Base-by-base conservation (phyloP, 2,329 filamentous ascomycete species). In the Epichloe sylvatica region DNA sequence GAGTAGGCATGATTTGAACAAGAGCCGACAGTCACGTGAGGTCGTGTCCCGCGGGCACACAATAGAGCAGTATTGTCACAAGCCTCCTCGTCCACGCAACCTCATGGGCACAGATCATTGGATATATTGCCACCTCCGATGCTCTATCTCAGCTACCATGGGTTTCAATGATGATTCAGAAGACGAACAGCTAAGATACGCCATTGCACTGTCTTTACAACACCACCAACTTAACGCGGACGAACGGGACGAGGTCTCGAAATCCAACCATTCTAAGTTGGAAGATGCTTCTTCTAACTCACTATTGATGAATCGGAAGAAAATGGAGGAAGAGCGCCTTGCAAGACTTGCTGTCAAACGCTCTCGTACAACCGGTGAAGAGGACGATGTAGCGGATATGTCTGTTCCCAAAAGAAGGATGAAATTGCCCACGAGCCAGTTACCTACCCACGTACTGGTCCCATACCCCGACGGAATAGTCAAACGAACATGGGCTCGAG, bases 251-350 rank as follows among this genome's bases (percentile, higher is more conserved):
- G 35, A 6, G 23, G 17, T 9, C 11, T 13, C 23, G 23, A 30
- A 25, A 6, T 8, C 17, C 21, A 37, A 33, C 5, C 30, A 17
- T 15, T 13, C 39, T 11, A 36, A n/a, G 7, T 21, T 13, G 25
- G 19, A 23, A 4, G 43, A 40, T 11, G 42, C 48, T 19, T 50
- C 55, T 46, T 57, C 62, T 33, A 70, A 72, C 0, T 57, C 79
- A 0, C 59, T 75, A 4, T 75, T 76, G 3, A 65, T 94, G 1
- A 77, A 95, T 67, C 78, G 90, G 36, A 87, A 82, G 64, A 77
- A 80, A 47, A 92, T 95, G 87, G 91, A 96, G 64, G 73, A 81
- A 58, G 88, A 94, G 62, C 80, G 91, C 39, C 74, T 94, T 13
- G 81, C 79, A 21, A 77, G 90, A 56, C 64, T 81, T 38, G 73